These are phyloP conservation scores for Arbutus unedo DNA, from an alignment of 148 eudicot species.

Conservation along the genomic window DNA sequence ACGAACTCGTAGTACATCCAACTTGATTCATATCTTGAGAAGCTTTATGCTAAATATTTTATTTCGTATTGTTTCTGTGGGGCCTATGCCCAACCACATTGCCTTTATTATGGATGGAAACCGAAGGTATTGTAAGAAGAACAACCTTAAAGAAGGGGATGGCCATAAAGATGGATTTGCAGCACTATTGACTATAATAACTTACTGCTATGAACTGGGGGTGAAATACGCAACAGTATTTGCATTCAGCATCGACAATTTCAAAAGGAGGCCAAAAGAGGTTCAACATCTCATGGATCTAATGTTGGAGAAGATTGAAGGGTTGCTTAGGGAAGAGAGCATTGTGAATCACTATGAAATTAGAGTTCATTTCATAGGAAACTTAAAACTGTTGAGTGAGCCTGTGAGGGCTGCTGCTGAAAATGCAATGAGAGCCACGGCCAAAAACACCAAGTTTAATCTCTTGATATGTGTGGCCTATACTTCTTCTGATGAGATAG, in stretches of 20 bases:
- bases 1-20: not conserved
- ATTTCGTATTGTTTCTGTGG: conserved; percentile 26
- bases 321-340: conserved; percentile 32
- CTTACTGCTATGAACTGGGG: conserved; percentile 38
- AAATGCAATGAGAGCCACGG: conserved; percentile 19
- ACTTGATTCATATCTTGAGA: not conserved
- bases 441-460: conserved; percentile 15
- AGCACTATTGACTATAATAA: conserved; percentile 28
- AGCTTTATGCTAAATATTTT: conserved; percentile 6
- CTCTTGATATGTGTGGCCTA: conserved; percentile 21
- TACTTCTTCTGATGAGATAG: conserved; percentile 26
- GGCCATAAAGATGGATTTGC: conserved; percentile 34
- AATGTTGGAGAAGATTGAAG: conserved; percentile 38
- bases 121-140: conserved; percentile 39
- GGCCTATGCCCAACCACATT: conserved; percentile 35
- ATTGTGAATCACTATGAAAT: conserved; percentile 30
- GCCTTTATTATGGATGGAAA: conserved; percentile 53
- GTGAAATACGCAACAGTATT: conserved; percentile 32
- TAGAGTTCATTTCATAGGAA: conserved; percentile 25
- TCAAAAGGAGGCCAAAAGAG: conserved; percentile 32
- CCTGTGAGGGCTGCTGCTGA: conserved; percentile 23
- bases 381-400: conserved; percentile 21
- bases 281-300: conserved; percentile 34
- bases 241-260: conserved; percentile 42
- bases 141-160: conserved; percentile 22